phyloP scores from a whole-genome alignment of 306 rosid species.

The Bauhinia variegata region DNA sequence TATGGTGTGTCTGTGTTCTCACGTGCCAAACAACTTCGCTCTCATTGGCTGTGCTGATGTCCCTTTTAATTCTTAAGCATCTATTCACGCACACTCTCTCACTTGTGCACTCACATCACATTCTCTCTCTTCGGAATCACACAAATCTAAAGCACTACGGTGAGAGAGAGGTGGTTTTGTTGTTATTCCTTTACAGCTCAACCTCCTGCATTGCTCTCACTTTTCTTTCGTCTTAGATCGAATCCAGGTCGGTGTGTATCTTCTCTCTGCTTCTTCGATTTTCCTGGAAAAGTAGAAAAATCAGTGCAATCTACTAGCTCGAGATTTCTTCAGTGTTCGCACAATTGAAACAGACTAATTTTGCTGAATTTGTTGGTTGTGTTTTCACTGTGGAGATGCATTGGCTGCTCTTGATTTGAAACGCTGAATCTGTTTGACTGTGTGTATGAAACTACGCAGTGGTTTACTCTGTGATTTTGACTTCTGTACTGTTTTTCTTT shows the following conservation, averaged over 20 bases:
- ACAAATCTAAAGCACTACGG: conserved; percentile 50
- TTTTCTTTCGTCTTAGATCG: conserved; percentile 58
- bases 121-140: conserved; percentile 48
- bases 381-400: conserved; percentile 17
- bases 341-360: conserved; percentile 18
- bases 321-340: neutral
- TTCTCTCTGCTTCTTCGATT: conserved; percentile 33
- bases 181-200: conserved; percentile 41
- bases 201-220: conserved; percentile 48
- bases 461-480: neutral
- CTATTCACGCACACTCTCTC: conserved; percentile 23
- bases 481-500: neutral
- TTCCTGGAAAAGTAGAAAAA: conserved; percentile 7
- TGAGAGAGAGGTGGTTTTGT: conserved; percentile 21
- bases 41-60: conserved; percentile 39
- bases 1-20: conserved; percentile 40
- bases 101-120: conserved; percentile 5
- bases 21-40: conserved; percentile 48
- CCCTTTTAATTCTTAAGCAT: conserved; percentile 43
- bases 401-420: conserved; percentile 36
- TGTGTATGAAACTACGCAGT: neutral
- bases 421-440: conserved; percentile 30
- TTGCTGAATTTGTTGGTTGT: conserved; percentile 25
- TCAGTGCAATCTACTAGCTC: neutral
- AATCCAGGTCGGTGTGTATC: conserved; percentile 39